A percentile compares a stretch with the other conserved stretches of the same genome.
These are phyloP conservation scores for Singerocomus inundabilis DNA, from an alignment of 1,284 basidiomycete species.

Conservation along the genomic window DNA sequence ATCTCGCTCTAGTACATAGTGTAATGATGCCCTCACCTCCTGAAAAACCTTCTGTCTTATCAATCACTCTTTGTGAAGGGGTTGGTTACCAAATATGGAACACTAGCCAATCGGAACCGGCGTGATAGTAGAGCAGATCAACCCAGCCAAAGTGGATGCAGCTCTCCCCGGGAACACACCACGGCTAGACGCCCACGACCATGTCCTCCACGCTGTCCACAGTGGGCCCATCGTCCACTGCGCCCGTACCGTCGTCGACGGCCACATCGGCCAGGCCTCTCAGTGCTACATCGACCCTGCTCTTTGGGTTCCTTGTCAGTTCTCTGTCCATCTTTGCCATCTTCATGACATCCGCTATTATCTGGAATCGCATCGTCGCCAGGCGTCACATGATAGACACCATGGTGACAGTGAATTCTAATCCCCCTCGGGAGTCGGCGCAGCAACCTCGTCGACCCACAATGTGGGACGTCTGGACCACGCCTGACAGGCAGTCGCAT, in stretches of 20 bases:
- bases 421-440: neutral
- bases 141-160: neutral
- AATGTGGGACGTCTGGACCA: constrained; percentile 25
- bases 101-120: constrained; percentile 15
- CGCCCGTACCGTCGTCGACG: constrained; percentile 5
- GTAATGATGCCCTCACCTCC: too few species aligned
- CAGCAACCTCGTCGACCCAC: constrained; percentile 14
- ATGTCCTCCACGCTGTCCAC: constrained; percentile 26
- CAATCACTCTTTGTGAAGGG: too few species aligned
- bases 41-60: too few species aligned
- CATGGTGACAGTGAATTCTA: constrained; percentile 6
- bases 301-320: constrained; percentile 34
- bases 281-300: constrained; percentile 24
- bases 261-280: neutral
- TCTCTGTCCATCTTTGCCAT: constrained; percentile 31
- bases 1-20: too few species aligned
- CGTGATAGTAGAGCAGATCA: constrained; percentile 6
- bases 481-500: constrained; percentile 2
- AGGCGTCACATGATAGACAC: constrained; percentile 30
- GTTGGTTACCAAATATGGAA: constrained; percentile 8
- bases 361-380: constrained; percentile 34
- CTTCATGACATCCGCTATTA: constrained; percentile 31
- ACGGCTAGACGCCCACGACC: constrained; percentile 4
- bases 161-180: constrained; percentile 14
- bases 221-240: neutral